These are phyloP conservation scores for Metschnikowia kunwiensis DNA, from an alignment of 805 yeast genomes.

Conservation along the genomic window DNA sequence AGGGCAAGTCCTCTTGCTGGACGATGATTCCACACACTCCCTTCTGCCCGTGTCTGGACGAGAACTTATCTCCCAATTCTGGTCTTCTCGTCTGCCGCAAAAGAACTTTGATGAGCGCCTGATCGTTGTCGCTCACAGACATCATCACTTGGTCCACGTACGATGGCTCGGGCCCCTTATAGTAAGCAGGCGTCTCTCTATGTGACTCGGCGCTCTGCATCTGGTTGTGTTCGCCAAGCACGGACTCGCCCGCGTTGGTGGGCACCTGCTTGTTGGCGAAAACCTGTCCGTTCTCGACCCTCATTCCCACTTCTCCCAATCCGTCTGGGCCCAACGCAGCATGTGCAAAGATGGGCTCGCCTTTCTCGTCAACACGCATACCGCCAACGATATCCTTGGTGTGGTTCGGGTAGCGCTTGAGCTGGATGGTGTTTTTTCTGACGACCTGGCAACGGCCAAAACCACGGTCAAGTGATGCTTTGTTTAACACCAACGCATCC, in stretches of 20 bases:
- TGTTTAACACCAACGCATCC: conserved; percentile 94
- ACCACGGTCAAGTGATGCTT: conserved; percentile 91
- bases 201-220: conserved; percentile 52
- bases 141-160: conserved; percentile 97
- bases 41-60: conserved; percentile 91
- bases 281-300: conserved; percentile 88
- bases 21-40: conserved; percentile 99
- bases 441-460: conserved; percentile 97
- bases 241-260: conserved; percentile 70
- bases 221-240: conserved; percentile 40
- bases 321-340: conserved; percentile 90
- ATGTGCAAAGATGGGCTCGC: conserved; percentile 83
- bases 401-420: conserved; percentile 91
- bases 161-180: conserved; percentile 93
- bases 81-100: conserved; percentile 96
- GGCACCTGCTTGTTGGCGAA: conserved; percentile 94
- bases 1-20: conserved; percentile 95
- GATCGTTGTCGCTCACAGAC: conserved; percentile 93
- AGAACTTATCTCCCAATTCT: conserved; percentile 94
- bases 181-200: conserved; percentile 86
- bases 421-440: conserved; percentile 82
- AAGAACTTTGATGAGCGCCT: conserved; percentile 87
- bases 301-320: conserved; percentile 91
- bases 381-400: conserved; percentile 90
- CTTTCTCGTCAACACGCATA: conserved; percentile 80